A percentile compares a stretch with the other conserved stretches of the same genome.
Evolutionary conservation across 768 basidiomycete species (phyloP).

Genomic region (Mycena galopus): DNA sequence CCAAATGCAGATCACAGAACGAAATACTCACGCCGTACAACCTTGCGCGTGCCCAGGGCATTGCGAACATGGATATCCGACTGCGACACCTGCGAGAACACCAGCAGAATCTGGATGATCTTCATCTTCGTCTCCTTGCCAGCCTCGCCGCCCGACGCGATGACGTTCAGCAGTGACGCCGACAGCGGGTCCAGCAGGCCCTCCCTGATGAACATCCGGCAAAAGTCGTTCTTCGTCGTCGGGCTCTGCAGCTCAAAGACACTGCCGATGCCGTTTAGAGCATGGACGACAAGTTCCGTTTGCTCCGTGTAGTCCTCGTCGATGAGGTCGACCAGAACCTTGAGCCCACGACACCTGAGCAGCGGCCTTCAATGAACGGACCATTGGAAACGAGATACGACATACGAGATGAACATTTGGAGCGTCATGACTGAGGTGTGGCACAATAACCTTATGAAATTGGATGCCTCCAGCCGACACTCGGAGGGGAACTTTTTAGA

Average conservation of each 20-base stretch:
- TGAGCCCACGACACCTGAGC: constrained; percentile 90
- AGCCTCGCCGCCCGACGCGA: constrained; percentile 75
- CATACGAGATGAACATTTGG: constrained; percentile 99
- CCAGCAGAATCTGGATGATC: constrained; percentile 88
- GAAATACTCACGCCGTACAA: constrained; percentile 80
- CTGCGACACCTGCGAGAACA: constrained; percentile 97
- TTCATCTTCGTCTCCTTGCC: constrained; percentile 86
- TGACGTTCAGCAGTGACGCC: constrained; percentile 89
- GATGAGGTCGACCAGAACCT: constrained; percentile 93
- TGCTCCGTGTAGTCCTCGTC: constrained; percentile 97
- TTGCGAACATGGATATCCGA: constrained; percentile 94
- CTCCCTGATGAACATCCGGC: constrained; percentile 97
- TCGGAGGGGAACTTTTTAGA: constrained; percentile 95
- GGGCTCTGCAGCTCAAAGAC: constrained; percentile 98
- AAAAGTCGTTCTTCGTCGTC: constrained; percentile 98
- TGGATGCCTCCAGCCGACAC: constrained; percentile 94
- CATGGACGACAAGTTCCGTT: constrained; percentile 90
- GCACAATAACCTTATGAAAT: constrained; percentile 93
- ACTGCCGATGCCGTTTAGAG: constrained; percentile 93
- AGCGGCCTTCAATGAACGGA: background rate
- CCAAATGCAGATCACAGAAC: constrained; percentile 7
- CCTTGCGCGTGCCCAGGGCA: constrained; percentile 90
- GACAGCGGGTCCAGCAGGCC: constrained; percentile 94
- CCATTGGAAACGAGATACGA: constrained; percentile 34
- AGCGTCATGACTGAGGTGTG: constrained; percentile 93